Conservation (phyloP, 495 filamentous ascomycete species). For the Elaphomyces granulatus region DNA sequence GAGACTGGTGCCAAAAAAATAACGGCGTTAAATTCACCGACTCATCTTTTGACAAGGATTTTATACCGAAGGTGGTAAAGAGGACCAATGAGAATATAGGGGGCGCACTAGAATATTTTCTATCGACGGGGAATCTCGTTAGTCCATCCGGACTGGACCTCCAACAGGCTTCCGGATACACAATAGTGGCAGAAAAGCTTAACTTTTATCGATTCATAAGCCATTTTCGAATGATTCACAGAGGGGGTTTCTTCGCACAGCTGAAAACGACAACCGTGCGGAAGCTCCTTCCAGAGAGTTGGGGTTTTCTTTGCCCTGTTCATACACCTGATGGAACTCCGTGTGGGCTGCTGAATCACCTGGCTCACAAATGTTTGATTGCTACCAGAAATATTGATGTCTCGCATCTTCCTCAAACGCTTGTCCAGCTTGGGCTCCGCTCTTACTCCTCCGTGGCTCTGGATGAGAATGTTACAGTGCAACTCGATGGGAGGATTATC, state of each 20-base stretch:
- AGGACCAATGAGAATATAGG: conserved; percentile 82
- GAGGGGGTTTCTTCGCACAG: conserved; percentile 97
- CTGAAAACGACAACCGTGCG: conserved; percentile 93
- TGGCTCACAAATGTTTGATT: conserved; percentile 90
- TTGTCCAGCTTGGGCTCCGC: conserved; percentile 64
- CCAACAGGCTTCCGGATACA: conserved; percentile 88
- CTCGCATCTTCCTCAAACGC: conserved; percentile 52
- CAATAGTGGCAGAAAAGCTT: conserved; percentile 94
- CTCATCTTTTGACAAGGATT: conserved; percentile 59
- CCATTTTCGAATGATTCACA: conserved; percentile 97
- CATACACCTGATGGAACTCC: conserved; percentile 94
- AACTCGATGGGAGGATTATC: conserved; percentile 77
- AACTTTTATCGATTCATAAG: conserved; percentile 98
- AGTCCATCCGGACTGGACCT: conserved; percentile 86
- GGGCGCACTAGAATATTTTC: conserved; percentile 76
- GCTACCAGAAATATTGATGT: conserved; percentile 55
- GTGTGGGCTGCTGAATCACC: conserved; percentile 88
- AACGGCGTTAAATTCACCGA: conserved; percentile 51
- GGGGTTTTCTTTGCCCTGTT: conserved; percentile 94
- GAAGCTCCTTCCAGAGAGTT: conserved; percentile 90
- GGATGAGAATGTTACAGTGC: conserved; percentile 69
- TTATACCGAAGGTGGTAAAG: conserved; percentile 57
- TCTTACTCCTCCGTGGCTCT: conserved; percentile 57
- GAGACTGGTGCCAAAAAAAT: conserved; percentile 58
- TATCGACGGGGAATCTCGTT: conserved; percentile 87